Evolutionary conservation across 441 rosid species (phyloP).

Genomic region (Gossypium lobatum): DNA sequence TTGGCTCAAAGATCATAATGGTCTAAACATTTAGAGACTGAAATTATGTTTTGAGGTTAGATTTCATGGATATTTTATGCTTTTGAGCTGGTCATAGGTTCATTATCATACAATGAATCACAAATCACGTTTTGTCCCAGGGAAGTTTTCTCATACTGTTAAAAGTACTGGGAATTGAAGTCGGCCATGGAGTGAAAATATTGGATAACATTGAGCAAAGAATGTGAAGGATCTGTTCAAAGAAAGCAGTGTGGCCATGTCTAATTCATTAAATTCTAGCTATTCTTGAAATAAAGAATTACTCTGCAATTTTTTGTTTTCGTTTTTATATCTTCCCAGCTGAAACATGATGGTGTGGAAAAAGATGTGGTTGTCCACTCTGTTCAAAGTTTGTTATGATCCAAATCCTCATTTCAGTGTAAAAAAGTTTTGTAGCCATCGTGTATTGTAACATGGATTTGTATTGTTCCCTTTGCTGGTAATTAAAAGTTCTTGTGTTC

Average conservation of each 20-base stretch:
- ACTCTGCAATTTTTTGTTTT: not conserved
- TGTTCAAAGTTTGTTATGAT: not conserved
- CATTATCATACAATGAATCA: not conserved
- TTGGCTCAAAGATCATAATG: constrained; percentile 2
- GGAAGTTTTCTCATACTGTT: not conserved
- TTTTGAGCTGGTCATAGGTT: not conserved
- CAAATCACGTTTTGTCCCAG: not conserved
- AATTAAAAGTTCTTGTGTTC: not conserved
- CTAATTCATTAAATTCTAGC: not conserved
- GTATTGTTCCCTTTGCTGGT: not conserved
- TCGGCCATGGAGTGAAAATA: not conserved
- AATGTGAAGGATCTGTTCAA: not conserved
- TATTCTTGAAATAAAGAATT: not conserved
- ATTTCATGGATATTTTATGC: not conserved
- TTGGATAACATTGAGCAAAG: not conserved
- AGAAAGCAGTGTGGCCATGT: constrained; percentile 1
- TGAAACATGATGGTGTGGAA: not conserved
- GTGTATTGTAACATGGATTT: not conserved
- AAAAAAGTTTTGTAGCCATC: not conserved
- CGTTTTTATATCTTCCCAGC: not conserved
- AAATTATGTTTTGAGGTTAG: constrained; percentile 7
- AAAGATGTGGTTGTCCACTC: not conserved
- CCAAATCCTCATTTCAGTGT: not conserved
- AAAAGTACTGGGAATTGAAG: not conserved
- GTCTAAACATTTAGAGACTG: not conserved